phyloP scores from a whole-genome alignment of 2,329 filamentous ascomycete species.

The Arthrobotrys entomopaga region DNA sequence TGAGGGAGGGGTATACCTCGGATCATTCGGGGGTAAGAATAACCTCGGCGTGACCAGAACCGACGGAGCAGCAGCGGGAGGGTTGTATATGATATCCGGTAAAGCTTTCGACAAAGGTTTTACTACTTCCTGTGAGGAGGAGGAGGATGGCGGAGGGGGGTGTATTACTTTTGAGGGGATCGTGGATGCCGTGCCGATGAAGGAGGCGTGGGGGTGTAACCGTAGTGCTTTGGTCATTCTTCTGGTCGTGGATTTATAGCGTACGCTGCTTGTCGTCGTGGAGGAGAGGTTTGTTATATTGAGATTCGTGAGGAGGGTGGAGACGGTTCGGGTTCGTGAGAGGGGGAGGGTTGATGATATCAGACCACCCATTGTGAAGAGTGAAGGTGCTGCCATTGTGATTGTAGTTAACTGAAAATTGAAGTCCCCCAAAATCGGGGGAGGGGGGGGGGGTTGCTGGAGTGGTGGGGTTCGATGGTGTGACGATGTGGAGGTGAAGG shows the following conservation, averaged over 20 bases:
- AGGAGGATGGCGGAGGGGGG: constrained; percentile 57
- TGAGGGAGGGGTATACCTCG: constrained; percentile 61
- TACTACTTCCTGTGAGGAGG: constrained; percentile 21
- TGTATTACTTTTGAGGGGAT: constrained; percentile 55
- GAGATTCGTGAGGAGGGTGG: constrained; percentile 1
- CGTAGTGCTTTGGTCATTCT: constrained; percentile 67
- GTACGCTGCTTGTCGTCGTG: constrained; percentile 51
- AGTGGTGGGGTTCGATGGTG: too few species aligned
- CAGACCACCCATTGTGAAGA: constrained; percentile 21
- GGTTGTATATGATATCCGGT: constrained; percentile 73
- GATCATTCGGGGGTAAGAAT: constrained; percentile 71
- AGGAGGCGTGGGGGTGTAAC: constrained; percentile 67
- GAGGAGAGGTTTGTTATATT: neutral
- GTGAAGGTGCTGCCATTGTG: constrained; percentile 31
- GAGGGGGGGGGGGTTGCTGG: too few species aligned
- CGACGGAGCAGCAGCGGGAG: constrained; percentile 72
- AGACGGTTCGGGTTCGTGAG: constrained; percentile 4
- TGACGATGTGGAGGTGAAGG: too few species aligned
- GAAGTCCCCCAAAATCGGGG: neutral
- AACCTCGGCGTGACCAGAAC: constrained; percentile 73
- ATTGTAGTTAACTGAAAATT: neutral
- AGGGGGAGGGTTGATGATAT: constrained; percentile 25
- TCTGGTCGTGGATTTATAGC: constrained; percentile 66
- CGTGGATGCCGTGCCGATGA: constrained; percentile 59
- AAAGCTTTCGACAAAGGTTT: constrained; percentile 59